A percentile compares a stretch with the other conserved stretches of the same genome.
phyloP scores from a whole-genome alignment of 148 eudicot species.

The Polygonum aviculare region DNA sequence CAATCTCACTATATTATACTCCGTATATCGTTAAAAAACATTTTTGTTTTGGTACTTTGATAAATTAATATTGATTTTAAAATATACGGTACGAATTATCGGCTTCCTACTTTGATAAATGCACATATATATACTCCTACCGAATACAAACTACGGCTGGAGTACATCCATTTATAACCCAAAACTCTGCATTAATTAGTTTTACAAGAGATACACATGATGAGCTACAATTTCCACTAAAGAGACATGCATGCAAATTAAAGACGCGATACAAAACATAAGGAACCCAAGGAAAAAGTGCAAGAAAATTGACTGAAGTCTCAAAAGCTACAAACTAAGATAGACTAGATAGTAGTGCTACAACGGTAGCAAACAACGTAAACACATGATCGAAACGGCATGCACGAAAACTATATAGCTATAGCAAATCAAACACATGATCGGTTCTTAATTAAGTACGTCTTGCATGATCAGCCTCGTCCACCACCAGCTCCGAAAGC shows the following conservation, averaged over 20 bases:
- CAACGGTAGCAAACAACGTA: background rate
- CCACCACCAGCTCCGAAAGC: background rate
- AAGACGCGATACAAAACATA: too few species aligned
- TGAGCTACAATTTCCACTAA: background rate
- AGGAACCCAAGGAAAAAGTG: background rate
- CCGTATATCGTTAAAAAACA: too few species aligned
- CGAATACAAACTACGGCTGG: too few species aligned
- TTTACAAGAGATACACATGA: background rate
- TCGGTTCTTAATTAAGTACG: too few species aligned
- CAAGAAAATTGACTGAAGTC: background rate
- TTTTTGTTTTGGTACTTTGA: too few species aligned
- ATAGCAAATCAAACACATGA: background rate
- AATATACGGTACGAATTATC: too few species aligned
- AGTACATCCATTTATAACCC: background rate
- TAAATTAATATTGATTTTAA: too few species aligned
- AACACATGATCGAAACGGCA: background rate
- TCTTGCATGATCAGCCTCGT: constrained; percentile 4
- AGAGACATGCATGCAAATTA: background rate
- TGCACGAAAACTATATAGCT: background rate
- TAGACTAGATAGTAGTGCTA: too few species aligned
- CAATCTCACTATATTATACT: too few species aligned
- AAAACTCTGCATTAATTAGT: background rate
- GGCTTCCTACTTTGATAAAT: too few species aligned
- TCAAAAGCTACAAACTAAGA: background rate
- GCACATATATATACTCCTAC: too few species aligned